Base-by-base conservation (phyloP, 331 rosid species). In the Spiraea crenata region DNA sequence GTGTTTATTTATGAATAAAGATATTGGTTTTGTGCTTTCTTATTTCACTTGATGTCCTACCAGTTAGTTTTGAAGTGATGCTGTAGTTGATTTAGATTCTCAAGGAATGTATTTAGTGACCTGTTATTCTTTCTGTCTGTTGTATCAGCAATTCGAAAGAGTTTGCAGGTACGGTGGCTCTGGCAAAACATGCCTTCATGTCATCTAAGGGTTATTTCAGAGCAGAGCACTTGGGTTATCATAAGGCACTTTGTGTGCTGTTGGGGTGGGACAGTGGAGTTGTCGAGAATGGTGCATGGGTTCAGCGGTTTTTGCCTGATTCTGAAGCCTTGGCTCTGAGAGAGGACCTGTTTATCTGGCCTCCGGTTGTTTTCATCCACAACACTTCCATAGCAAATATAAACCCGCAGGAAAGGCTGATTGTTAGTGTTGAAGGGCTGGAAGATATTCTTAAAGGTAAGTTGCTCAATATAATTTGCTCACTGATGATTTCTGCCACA, bases 161-260 rank as follows among this genome's bases (percentile, higher is more conserved):
- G 65, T 83, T 79, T 76, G 59, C 13, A 34, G 69, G 71, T 47
- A 62, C 74, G 19, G 74, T 42, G 54, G 54, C 77, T 19, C 65
- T 83, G 54, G 66, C 67, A 63, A 63, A 16, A 52, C 87, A 83
- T 76, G 77, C 82, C 31, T 73, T 60, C 52, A 20, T 9, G 50
- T 65, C 87, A 35, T 65, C 40, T 7, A 74, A 44, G 69, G 58
- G 20, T 57, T 72, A 58, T 44, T 60, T 20, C 4, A 79, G 76
- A 81, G 76, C 75, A 54, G 85, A 83, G 39, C 87, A 83, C 63
- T 72, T 83, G 81, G 87, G 87, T 44, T 78, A 74, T 74, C 87
- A 83, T 61, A 77, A 67, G 57, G 87, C 87, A 38, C 78, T 83
- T 37, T 83, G 87, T 77, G 50, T 81, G 70, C 63, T 83, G 39